These are phyloP conservation scores for Podospora pseudocomata DNA, from an alignment of 495 filamentous ascomycete genomes.

Conservation along the genomic window DNA sequence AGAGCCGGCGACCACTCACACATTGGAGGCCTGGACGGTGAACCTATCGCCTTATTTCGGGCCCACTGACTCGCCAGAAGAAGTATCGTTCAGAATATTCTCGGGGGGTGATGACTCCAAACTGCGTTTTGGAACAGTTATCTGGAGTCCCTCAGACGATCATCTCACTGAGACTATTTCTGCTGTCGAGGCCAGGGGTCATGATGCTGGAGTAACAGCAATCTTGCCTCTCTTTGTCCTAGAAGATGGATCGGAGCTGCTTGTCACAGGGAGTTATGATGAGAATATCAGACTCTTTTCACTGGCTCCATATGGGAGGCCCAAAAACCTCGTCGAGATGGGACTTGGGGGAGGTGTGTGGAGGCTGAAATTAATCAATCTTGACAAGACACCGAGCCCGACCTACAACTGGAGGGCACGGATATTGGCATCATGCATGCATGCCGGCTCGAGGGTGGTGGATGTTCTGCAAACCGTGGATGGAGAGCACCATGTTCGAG, in stretches of 20 bases:
- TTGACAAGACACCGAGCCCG: conserved; percentile 9
- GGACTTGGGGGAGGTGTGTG: conserved; percentile 86
- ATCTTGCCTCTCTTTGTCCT: conserved; percentile 63
- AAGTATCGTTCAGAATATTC: conserved; percentile 38
- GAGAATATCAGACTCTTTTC: conserved; percentile 69
- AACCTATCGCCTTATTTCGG: conserved; percentile 44
- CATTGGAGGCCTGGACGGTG: conserved; percentile 66
- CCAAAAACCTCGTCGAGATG: conserved; percentile 56
- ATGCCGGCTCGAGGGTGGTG: conserved; percentile 73
- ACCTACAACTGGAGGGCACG: conserved; percentile 37
- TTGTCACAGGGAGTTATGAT: conserved; percentile 91
- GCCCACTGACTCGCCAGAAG: not conserved
- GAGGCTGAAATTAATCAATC: conserved; percentile 64
- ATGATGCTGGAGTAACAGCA: conserved; percentile 82
- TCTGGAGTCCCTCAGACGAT: conserved; percentile 28
- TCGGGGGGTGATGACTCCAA: conserved; percentile 69
- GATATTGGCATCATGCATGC: conserved; percentile 90
- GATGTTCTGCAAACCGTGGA: conserved; percentile 25
- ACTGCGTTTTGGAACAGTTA: conserved; percentile 36
- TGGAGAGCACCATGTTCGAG: conserved; percentile 57
- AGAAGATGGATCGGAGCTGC: conserved; percentile 42
- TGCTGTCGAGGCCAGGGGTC: conserved; percentile 45
- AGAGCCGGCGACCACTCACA: conserved; percentile 39
- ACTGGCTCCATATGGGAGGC: conserved; percentile 41
- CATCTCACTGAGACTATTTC: conserved; percentile 38